Evolutionary conservation across 2,329 filamentous ascomycete genomes (phyloP), one percentile per base, ranked within the genome.

Genomic region (Grosmannia clavigera): DNA sequence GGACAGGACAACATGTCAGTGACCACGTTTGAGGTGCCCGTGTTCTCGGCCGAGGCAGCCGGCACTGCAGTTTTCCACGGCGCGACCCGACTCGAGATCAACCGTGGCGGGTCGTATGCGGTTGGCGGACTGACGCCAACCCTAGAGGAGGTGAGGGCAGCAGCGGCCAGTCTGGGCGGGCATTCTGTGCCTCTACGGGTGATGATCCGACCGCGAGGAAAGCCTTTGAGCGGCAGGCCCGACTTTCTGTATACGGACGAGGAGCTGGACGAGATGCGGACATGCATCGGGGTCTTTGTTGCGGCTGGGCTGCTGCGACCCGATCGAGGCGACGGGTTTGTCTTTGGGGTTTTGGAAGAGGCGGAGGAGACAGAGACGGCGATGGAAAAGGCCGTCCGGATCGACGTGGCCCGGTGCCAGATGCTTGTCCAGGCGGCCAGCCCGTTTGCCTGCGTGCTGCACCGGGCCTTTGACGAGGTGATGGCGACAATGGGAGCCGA

Each of bases 381-480:
- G 7, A 43, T 19, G 40, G 40, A 6, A n/a, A 19, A 6, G 2
- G 51, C 4, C 10, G 62, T 51, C 43, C 54, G 72, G 19, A 62
- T 82, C n/a, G 75, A 83, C 63, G 63, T 65, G 7, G 64, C 67
- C n/a, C 65, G 71, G 53, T 79, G 76, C 65, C 58, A 40, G 2
- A 63, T 64, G 58, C 74, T 84, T 4, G 70, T 81, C 0, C 50
- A 65, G 2, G 67, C 71, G 16, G 76, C 79, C 0, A 65, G 63
- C 7, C 78, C 76, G 2, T 73, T 74, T 38, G 68, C 67, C 19
- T 77, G 76, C 63, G 74, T 81, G n/a, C 79, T 83, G 63, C 80
- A 82, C 67, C 76, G 81, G 19, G 81, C 81, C 2, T 81, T 81
- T 61, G 81, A 84, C 65, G 70, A 73, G 22, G 69, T 81, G 12